Base-by-base conservation (phyloP, 2,329 filamentous ascomycete species). In the Exophiala phaeomuriformis region DNA sequence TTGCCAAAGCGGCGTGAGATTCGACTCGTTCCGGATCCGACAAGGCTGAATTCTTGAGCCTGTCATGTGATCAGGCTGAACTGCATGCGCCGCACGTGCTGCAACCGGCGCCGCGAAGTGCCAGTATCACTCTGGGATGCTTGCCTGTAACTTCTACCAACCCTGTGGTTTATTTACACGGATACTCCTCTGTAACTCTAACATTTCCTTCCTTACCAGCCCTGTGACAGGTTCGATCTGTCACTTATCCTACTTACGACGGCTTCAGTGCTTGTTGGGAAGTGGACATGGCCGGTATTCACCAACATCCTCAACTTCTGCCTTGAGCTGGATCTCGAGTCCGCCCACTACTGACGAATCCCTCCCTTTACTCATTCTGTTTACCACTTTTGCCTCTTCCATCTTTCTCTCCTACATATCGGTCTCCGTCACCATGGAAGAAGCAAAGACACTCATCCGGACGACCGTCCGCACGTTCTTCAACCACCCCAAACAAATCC, bases 401-500 rank as follows among this genome's bases (percentile, higher is more conserved):
- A 27, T 27, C 46, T 29, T 39, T 30, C 28, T 50, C 50, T 31
- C 27, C 30, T 8, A 30, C 36, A 27, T 35, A 32, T 33, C 7
- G 6, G 12, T 28, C 19, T 27, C 36, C 29, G 12, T 8, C 36
- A 72, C 66, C 55, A 82, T 85, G 75, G 81, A 86, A 69, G 77
- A 84, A 61, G 82, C 83, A 51, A 82, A 90, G 68, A 84, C 85
- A 39, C 83, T 97, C 61, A 83, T 97, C 65, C 88, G 90, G 70
- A 93, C 85, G 50, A 87, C 90, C 37, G 85, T 84, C 65, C 86
- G 90, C 67, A 84, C 88, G 52, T 95, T 95, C 74, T 94, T 93
- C 71, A 80, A 87, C 60, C 89, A 86, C 35, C 59, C 59, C 5
- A 86, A 89, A 65, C 85, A 93, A 65, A 84, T 93, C 58, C 78